A percentile compares a stretch with the other conserved stretches of the same genome.
phyloP scores from a whole-genome alignment of 2,329 filamentous ascomycete genomes.

The Trichoderma sp. region DNA sequence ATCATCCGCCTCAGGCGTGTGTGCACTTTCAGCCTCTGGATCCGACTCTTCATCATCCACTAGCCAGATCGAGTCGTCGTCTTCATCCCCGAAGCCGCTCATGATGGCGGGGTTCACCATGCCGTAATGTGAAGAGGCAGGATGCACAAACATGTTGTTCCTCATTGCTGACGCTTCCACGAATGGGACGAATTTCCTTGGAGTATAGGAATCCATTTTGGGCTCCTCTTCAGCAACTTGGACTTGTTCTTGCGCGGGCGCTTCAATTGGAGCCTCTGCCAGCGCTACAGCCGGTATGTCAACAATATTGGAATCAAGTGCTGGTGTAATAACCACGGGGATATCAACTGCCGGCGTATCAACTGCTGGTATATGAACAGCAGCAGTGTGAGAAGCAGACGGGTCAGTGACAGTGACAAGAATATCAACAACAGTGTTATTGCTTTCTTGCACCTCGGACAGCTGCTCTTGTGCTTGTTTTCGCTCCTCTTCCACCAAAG shows the following conservation, averaged over 20 bases:
- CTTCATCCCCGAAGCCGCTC: conserved; percentile 37
- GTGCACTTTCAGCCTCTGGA: conserved; percentile 21
- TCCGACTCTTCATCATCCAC: conserved; percentile 35
- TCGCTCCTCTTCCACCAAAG: background rate
- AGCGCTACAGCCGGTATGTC: background rate
- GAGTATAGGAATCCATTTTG: conserved; percentile 13
- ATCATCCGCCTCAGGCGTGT: background rate
- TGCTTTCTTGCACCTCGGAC: background rate
- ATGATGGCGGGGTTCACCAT: conserved; percentile 37
- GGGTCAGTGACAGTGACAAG: background rate
- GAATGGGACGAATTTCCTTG: conserved; percentile 32
- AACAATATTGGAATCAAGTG: background rate
- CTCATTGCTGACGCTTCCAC: conserved; percentile 32
- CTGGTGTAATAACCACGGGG: background rate
- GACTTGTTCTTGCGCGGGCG: conserved; percentile 5
- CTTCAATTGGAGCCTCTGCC: background rate
- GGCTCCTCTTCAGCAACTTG: conserved; percentile 6
- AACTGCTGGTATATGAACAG: background rate
- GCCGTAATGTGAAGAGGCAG: conserved; percentile 34
- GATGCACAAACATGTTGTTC: conserved; percentile 34
- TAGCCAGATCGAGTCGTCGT: conserved; percentile 35
- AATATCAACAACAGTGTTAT: background rate
- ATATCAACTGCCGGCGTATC: background rate
- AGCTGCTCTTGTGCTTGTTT: background rate
- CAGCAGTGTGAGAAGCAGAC: background rate